phyloP scores from a whole-genome alignment of 208 protist species.

The Trypanosomatidae sp. region DNA sequence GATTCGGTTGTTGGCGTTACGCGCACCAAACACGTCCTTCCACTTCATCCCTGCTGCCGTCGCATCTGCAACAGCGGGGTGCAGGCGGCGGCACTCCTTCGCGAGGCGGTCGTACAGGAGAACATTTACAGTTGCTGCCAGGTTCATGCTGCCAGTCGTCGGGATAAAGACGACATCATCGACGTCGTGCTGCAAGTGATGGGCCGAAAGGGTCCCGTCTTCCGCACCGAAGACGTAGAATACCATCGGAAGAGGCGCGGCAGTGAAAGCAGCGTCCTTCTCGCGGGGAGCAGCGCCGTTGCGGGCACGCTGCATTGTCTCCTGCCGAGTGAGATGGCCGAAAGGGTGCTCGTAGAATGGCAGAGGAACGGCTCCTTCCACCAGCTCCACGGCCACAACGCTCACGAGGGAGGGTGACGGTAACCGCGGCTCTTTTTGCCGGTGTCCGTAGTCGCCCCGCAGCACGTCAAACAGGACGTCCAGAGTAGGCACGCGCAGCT shows the following conservation, averaged over 20 bases:
- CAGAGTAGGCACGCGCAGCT: constrained; percentile 34
- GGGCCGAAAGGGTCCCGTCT: constrained; percentile 49
- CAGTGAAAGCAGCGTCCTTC: not conserved
- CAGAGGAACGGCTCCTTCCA: constrained; percentile 43
- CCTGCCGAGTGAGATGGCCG: not conserved
- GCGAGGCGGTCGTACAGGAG: constrained; percentile 71
- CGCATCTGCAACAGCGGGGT: not conserved
- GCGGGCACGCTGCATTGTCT: not conserved
- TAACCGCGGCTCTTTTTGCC: not conserved
- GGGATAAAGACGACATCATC: constrained; percentile 70
- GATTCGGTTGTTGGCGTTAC: constrained; percentile 65
- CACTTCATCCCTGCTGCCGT: not conserved
- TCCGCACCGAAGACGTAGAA: constrained; percentile 76
- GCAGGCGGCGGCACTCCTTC: constrained; percentile 36
- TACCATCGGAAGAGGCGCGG: constrained; percentile 28
- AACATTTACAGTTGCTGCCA: constrained; percentile 68
- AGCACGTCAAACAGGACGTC: constrained; percentile 45
- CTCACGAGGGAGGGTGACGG: constrained; percentile 3
- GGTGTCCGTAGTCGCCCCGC: constrained; percentile 11
- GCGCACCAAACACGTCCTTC: constrained; percentile 25
- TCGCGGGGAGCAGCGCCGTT: not conserved
- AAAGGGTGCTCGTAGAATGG: constrained; percentile 42
- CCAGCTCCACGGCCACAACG: constrained; percentile 70
- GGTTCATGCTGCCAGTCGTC: constrained; percentile 72
- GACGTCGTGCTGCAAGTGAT: constrained; percentile 39